These are phyloP conservation scores for Logfia minima DNA, from an alignment of 129 eudicot species.

Conservation along the genomic window DNA sequence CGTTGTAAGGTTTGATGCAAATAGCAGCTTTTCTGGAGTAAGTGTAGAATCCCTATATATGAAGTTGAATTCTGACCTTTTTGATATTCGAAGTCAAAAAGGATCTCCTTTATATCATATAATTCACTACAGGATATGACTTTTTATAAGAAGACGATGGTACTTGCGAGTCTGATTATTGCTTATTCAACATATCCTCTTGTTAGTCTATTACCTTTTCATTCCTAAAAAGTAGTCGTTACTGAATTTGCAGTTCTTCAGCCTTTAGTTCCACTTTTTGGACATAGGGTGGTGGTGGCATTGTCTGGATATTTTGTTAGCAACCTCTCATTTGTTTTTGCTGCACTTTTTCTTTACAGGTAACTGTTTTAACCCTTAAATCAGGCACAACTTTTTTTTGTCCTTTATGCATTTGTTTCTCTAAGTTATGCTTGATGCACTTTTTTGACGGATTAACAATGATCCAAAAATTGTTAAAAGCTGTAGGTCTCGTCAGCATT, in stretches of 20 bases:
- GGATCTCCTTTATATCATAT: not conserved
- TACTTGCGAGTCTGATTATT: not conserved
- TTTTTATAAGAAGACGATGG: not conserved
- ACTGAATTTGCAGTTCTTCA: conserved; percentile 59
- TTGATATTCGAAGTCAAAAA: conserved; percentile 8
- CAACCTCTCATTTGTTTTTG: conserved; percentile 69
- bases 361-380: conserved; percentile 15
- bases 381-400: not conserved
- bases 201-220: conserved; percentile 14
- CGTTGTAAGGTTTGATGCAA: conserved; percentile 15
- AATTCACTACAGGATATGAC: not conserved
- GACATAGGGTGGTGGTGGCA: conserved; percentile 81
- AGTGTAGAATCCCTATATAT: not conserved
- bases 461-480: not conserved
- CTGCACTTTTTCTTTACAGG: conserved; percentile 76
- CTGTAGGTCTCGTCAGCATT: conserved; percentile 8
- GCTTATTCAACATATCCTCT: not conserved
- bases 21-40: not conserved
- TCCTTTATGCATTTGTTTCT: not conserved
- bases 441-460: not conserved
- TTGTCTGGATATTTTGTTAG: conserved; percentile 73
- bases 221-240: conserved; percentile 3
- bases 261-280: conserved; percentile 79
- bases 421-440: not conserved
- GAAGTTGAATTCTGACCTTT: not conserved